Evolutionary conservation across 2,329 filamentous ascomycete genomes (phyloP), one percentile per base, ranked within the genome.

Genomic region (Trichoderma simmonsii): DNA sequence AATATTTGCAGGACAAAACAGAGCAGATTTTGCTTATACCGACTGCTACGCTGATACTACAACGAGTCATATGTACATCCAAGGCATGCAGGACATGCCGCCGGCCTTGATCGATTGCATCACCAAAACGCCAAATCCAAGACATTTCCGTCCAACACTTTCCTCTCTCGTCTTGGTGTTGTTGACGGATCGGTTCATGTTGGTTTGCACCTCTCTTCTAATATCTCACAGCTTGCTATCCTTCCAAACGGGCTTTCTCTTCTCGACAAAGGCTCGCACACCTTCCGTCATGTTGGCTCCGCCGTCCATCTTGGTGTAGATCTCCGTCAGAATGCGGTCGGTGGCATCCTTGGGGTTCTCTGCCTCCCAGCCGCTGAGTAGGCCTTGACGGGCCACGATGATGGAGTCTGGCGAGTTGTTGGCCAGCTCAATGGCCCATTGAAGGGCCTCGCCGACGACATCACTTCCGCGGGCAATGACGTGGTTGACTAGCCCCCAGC

Each of bases 261-360:
- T 93, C 85, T 94, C 92, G 21, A 92, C 90, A 83, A 95, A 95
- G 73, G 92, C 92, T 81, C 80, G 83, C 24, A 95, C 84, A 0
- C 93, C 93, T 81, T 95, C 92, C 70, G 86, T 87, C 81, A 93
- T 90, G 80, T 95, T 95, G 75, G 92, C 90, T 0, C 89, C 91
- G 2, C 84, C 86, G 73, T 90, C 85, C 71, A 95, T 84, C 72
- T 83, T 83, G 69, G 83, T 83, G 77, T 88, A 91, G 84, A 90
- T 87, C 2, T 86, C 86, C 69, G 88, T 85, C 18, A 86, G 83
- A 70, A 92, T 79, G 74, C 88, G 78, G 73, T 83, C 83, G 43
- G 89, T 93, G 11, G 83, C 91, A 73, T 88, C 85, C 79, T 90
- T 88, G 0, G 90, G 91, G 12, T 90, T 88, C 24, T 90, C 81